Evolutionary conservation across 2,329 filamentous ascomycete genomes (phyloP).

Genomic region (Diaporthe batatas): DNA sequence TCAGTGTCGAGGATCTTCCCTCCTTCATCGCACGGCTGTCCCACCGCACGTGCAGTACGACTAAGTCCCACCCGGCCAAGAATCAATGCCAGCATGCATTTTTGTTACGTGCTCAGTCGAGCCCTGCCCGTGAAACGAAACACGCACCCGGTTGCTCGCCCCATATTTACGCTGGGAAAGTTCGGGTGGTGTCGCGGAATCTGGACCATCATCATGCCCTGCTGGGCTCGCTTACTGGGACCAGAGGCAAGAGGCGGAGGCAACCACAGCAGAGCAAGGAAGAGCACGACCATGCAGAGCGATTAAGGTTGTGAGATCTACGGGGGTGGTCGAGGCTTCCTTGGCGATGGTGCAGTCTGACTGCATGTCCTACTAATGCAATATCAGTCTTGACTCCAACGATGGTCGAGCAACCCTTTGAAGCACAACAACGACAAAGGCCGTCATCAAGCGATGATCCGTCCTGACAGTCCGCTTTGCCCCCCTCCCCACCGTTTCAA

Average conservation of each 20-base stretch:
- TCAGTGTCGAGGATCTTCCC: constrained; percentile 30
- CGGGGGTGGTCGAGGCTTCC: constrained; percentile 15
- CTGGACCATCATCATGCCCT: constrained; percentile 6
- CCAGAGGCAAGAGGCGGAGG: neutral
- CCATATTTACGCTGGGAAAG: constrained; percentile 20
- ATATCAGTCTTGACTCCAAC: constrained; percentile 6
- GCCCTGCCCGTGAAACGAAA: constrained; percentile 38
- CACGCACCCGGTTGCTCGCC: constrained; percentile 14
- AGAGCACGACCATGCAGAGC: neutral
- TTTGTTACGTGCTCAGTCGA: constrained; percentile 32
- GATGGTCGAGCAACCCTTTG: neutral
- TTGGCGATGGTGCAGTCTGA: constrained; percentile 30
- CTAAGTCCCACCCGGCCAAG: neutral
- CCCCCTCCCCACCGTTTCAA: neutral
- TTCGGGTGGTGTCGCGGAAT: constrained; percentile 30
- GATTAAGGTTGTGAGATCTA: constrained; percentile 35
- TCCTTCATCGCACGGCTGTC: constrained; percentile 14
- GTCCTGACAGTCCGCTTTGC: neutral
- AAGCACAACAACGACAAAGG: neutral
- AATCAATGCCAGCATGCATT: constrained; percentile 26
- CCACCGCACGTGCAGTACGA: neutral
- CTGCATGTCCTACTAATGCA: constrained; percentile 14
- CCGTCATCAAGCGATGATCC: constrained; percentile 14
- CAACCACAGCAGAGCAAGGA: neutral
- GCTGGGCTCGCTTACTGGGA: constrained; percentile 9